Evolutionary conservation across 2,329 filamentous ascomycete species (phyloP).

Genomic region (Diplodia scrobiculata): DNA sequence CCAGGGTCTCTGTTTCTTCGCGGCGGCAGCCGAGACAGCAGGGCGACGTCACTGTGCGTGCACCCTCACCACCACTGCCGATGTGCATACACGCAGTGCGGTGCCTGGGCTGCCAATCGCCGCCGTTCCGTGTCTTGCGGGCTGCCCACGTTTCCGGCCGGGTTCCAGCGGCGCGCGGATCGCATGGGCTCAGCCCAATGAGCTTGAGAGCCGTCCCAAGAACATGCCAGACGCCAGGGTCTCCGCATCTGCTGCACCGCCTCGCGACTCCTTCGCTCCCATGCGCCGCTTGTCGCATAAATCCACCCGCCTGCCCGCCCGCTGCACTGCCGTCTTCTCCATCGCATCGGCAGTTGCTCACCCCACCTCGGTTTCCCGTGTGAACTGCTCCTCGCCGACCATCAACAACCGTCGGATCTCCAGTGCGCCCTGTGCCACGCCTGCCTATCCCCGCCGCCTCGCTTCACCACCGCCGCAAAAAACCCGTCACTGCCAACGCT

Average conservation of each 20-base stretch:
- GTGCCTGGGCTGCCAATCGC: slow-evolving; percentile 18
- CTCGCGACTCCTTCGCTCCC: background rate
- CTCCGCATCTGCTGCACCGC: slow-evolving; percentile 20
- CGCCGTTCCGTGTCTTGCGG: slow-evolving; percentile 4
- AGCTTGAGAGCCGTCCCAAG: slow-evolving; percentile 8
- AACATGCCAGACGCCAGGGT: slow-evolving; percentile 15
- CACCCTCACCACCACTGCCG: slow-evolving; percentile 19
- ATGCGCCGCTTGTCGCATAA: slow-evolving; percentile 10
- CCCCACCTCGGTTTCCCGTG: background rate
- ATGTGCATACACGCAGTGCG: slow-evolving; percentile 11
- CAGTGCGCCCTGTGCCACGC: slow-evolving; percentile 14
- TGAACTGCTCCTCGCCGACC: background rate
- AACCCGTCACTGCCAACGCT: background rate
- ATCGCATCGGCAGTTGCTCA: background rate
- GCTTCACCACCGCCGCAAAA: background rate
- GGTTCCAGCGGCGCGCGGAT: slow-evolving; percentile 6
- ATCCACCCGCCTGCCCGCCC: slow-evolving; percentile 9
- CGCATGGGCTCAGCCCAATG: slow-evolving; percentile 6
- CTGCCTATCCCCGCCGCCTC: background rate
- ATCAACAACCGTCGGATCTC: background rate
- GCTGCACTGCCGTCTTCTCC: background rate
- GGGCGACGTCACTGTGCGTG: slow-evolving; percentile 10
- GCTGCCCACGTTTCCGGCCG: slow-evolving; percentile 20
- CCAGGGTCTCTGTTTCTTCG: slow-evolving; percentile 15
- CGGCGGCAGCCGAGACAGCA: slow-evolving; percentile 17